A percentile compares a stretch with the other conserved stretches of the same genome.
phyloP scores from a whole-genome alignment of 2,329 filamentous ascomycete species.

The Cladosporium sp. region DNA sequence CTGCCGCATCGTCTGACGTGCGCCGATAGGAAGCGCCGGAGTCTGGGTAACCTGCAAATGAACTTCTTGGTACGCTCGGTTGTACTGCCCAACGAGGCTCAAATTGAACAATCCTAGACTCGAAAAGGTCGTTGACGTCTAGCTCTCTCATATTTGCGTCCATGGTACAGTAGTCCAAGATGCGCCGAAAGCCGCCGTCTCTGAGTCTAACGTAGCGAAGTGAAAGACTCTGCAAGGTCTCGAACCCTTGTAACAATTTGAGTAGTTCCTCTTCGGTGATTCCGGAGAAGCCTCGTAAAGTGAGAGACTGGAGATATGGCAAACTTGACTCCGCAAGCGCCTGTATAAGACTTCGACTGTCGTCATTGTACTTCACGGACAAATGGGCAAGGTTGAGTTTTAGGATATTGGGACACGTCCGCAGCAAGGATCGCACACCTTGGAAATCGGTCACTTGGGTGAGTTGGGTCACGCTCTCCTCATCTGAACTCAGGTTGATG shows the following conservation, averaged over 20 bases:
- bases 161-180: slow-evolving; percentile 3
- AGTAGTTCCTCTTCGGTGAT: neutral
- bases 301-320: neutral
- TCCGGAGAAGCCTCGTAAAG: neutral
- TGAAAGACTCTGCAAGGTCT: neutral
- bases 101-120: neutral
- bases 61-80: neutral
- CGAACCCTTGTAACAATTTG: neutral
- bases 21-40: slow-evolving; percentile 2
- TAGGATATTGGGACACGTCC: neutral
- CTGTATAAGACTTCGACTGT: too few species aligned
- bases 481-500: neutral
- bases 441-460: neutral
- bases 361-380: neutral
- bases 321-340: neutral
- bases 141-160: neutral
- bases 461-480: neutral
- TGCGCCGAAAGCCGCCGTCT: neutral
- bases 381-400: slow-evolving; percentile 8
- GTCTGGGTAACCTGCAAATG: neutral
- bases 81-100: neutral
- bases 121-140: neutral
- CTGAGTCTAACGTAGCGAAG: neutral
- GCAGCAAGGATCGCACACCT: neutral
- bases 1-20: neutral